Percentiles rank a stretch among this genome's conserved stretches.
Conservation (phyloP, 2,329 filamentous ascomycete species). For the Fusarium bactridioides region DNA sequence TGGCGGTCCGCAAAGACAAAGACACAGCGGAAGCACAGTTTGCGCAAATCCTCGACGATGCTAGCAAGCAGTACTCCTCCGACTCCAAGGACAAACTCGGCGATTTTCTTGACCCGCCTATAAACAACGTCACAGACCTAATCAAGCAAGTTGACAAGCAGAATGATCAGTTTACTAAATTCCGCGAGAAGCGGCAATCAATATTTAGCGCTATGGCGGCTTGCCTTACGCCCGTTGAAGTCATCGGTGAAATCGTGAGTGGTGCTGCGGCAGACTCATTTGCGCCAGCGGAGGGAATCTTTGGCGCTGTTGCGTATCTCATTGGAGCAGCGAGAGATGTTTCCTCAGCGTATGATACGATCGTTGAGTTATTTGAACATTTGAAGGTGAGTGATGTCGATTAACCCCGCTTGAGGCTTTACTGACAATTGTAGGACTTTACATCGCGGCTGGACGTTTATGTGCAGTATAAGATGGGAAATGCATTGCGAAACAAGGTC, state of each 20-base stretch:
- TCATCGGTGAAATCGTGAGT: conserved; percentile 49
- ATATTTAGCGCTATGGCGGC: conserved; percentile 47
- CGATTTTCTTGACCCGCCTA: conserved; percentile 46
- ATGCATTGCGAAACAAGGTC: conserved; percentile 50
- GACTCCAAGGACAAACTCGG: conserved; percentile 42
- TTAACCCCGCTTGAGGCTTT: conserved; percentile 21
- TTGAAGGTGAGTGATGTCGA: conserved; percentile 44
- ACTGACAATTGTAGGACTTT: conserved; percentile 47
- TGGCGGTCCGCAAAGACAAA: conserved; percentile 35
- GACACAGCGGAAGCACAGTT: conserved; percentile 35
- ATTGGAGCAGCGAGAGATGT: conserved; percentile 55
- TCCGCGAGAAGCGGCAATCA: conserved; percentile 46
- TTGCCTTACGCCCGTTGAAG: conserved; percentile 49
- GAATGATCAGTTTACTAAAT: conserved; percentile 49
- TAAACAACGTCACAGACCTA: conserved; percentile 46
- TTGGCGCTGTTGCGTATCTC: conserved; percentile 53
- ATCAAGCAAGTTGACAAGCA: conserved; percentile 44
- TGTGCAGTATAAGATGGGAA: conserved; percentile 48
- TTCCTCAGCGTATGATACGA: conserved; percentile 54
- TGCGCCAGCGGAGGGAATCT: conserved; percentile 52
- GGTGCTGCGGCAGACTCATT: conserved; percentile 51
- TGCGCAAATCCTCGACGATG: conserved; percentile 46
- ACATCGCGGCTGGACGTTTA: conserved; percentile 54
- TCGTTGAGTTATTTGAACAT: conserved; percentile 53
- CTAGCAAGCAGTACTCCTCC: conserved; percentile 44